Evolutionary conservation across 208 protist species (phyloP), one percentile per base, ranked within the genome.

Genomic region (Leishmania tarentolae): DNA sequence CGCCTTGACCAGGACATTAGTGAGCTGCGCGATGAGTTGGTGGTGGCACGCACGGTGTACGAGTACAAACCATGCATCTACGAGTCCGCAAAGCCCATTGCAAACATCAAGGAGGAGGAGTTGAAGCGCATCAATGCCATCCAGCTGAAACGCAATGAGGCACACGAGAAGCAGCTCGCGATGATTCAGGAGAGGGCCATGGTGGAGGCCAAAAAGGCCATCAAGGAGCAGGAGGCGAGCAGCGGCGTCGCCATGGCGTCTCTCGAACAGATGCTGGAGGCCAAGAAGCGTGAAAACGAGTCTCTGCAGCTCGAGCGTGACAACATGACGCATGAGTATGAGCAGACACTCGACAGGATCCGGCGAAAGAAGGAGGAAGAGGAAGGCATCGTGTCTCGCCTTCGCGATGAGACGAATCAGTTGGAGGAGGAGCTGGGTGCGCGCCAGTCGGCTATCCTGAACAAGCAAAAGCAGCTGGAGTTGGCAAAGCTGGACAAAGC

Each of bases 31-130:
- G 96, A 98, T 80, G 96, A 98, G 84, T 82, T 97, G 42, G 72
- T 92, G 40, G 89, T 97, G 80, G 96, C 93, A 52, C 87, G 89
- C 47, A 92, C 86, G 0, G 96, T 97, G 63, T 96, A 98, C 87
- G 96, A 97, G 59, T 97, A 97, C 91, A 94, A 93, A 83, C 96
- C 94, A 19, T 94, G 90, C 83, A 96, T 97, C 75, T 97, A 88
- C 84, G 94, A 98, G 44, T 84, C 91, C 31, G 37, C 90, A 40
- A 97, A 97, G 84, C 86, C 82, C 24, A 87, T 98, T 31, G 73
- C 91, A 15, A 97, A 98, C 85, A 95, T 97, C 65, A 88, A 93
- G 75, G 95, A 98, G 79, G 95, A 98, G 83, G 94, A 97, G 83
- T 68, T 88, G 84, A 93, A 93, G 83, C 91, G 91, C 68, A 91